Conservation (phyloP, 306 rosid genomes). For the Sophora flavescens region DNA sequence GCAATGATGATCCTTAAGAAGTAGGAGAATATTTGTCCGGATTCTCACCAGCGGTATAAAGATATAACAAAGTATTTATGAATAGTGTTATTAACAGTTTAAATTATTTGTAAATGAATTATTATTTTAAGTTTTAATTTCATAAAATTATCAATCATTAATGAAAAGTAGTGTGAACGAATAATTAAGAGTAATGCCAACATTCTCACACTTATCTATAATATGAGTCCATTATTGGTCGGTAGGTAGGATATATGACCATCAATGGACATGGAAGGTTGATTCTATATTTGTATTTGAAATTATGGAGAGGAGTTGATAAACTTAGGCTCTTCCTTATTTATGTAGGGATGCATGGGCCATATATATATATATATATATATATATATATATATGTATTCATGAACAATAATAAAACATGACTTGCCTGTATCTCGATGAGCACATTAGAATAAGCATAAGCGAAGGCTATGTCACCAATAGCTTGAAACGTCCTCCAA, state of each 20-base stretch:
- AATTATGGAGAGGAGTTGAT: background rate
- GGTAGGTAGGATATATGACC: background rate
- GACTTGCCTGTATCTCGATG: constrained; percentile 87
- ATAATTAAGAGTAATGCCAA: no score
- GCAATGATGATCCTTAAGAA: constrained; percentile 11
- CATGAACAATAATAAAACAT: background rate
- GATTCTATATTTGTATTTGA: background rate
- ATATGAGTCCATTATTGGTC: background rate
- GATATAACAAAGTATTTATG: no score
- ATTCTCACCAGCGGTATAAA: no score
- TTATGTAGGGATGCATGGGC: background rate
- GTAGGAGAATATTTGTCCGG: no score
- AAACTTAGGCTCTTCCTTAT: background rate
- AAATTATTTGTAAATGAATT: no score
- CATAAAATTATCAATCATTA: no score
- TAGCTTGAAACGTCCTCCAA: constrained; percentile 87
- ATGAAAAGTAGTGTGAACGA: no score
- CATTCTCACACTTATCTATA: no score
- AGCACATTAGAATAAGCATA: constrained; percentile 95
- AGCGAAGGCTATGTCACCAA: constrained; percentile 97
- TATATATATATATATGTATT: background rate
- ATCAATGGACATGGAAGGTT: background rate
- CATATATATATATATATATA: no score
- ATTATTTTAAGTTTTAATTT: no score
- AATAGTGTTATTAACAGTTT: no score